Base-by-base conservation (phyloP, 2,329 filamentous ascomycete species). In the Aspergillus sp. region DNA sequence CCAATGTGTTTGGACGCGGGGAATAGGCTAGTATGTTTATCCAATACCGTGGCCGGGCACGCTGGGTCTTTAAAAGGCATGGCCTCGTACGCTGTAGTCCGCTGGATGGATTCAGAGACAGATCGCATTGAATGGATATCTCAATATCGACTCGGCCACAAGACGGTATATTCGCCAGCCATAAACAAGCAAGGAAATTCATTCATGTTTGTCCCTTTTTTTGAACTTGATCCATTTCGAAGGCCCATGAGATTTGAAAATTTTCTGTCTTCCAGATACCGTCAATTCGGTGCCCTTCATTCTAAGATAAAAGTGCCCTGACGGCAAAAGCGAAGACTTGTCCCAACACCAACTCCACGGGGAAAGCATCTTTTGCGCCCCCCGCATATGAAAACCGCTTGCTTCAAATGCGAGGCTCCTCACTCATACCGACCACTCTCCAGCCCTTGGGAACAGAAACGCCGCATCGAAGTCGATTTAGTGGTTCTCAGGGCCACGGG, bases 1-100 rank as follows among this genome's bases (percentile, higher is more conserved):
- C 93, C 25, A 90, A 83, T 71, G 91, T 97, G 7, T 97, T 97
- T 82, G 91, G 92, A 72, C 85, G 93, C 72, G 93, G 94, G 6
- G 87, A 89, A 72, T 85, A 77, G 67, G 70, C 25, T 11, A 57
- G 28, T 54, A 55, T 15, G 25, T 28, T 28, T 13, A 41, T 17
- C 34, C 34, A 15, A 41, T 5, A 15, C 13, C 15, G 34, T 41
- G 13, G 34, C 34, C 34, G 11, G 34, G 4, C 9, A 3, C 9
- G 34, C 34, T 41, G 34, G 15, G 34, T 41, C 9, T 13, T 41
- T 41, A 41, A 15, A 41, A 41, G 34, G 34, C 22, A 51, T 25
- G n/a, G 54, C 15, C 31, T 54, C 43, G 57, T 61, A 59, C 59
- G 57, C 19, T 57, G 58, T 45, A 48, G 54, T 8, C 31, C 46